These are phyloP conservation scores for Karstenula rhodostoma DNA, from an alignment of 2,329 filamentous ascomycete species.

Conservation along the genomic window DNA sequence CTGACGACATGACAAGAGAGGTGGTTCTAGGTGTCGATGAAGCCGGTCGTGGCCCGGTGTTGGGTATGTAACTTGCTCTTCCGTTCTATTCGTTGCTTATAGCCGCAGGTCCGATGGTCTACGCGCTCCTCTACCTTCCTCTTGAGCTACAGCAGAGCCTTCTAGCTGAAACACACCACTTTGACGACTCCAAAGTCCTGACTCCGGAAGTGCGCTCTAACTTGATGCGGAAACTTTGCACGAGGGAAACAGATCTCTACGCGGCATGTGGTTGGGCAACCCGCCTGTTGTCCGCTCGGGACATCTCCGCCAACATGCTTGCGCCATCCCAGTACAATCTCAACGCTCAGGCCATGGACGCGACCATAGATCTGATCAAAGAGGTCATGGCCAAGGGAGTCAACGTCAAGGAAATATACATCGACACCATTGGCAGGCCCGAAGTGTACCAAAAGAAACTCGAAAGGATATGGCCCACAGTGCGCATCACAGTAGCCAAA, in stretches of 20 bases:
- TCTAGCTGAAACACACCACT: conserved; percentile 80
- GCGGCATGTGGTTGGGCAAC: conserved; percentile 83
- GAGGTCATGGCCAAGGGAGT: conserved; percentile 79
- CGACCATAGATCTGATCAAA: conserved; percentile 82
- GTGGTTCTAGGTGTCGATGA: conserved; percentile 92
- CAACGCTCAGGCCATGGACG: conserved; percentile 94
- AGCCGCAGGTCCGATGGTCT: conserved; percentile 68
- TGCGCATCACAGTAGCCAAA: conserved; percentile 59
- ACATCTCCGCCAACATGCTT: conserved; percentile 83
- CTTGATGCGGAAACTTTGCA: conserved; percentile 78
- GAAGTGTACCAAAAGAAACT: conserved; percentile 84
- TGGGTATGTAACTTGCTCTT: conserved; percentile 66
- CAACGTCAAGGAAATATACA: conserved; percentile 87
- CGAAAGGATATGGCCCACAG: conserved; percentile 81
- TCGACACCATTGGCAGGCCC: conserved; percentile 91
- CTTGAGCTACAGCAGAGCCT: conserved; percentile 73
- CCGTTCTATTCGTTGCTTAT: conserved; percentile 22
- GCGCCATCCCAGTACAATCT: conserved; percentile 78
- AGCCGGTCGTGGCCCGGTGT: conserved; percentile 90
- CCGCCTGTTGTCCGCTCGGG: conserved; percentile 79
- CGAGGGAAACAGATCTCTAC: conserved; percentile 64
- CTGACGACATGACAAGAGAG: conserved; percentile 58
- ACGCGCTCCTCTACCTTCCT: conserved; percentile 74
- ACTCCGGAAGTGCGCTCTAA: conserved; percentile 78
- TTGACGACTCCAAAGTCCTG: conserved; percentile 94